A percentile compares a stretch with the other conserved stretches of the same genome.
These are phyloP conservation scores for Globisporangium parvum DNA, from an alignment of 352 stramenopile genomes.

Conservation along the genomic window DNA sequence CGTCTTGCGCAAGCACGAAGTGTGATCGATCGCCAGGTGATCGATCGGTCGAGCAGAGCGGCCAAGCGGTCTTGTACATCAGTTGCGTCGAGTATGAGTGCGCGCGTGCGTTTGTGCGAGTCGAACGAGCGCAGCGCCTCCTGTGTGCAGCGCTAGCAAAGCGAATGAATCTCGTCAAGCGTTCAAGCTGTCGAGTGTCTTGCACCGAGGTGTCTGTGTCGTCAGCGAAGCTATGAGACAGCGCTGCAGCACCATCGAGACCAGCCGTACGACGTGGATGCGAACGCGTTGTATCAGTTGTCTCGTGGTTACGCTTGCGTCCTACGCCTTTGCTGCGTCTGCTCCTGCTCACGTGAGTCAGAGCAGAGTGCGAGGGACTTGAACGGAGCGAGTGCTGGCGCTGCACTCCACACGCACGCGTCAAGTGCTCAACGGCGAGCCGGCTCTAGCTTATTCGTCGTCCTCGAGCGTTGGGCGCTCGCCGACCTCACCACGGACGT, in stretches of 20 bases:
- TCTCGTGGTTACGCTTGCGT: neutral
- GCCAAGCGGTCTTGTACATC: too few relatives aligned
- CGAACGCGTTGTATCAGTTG: neutral
- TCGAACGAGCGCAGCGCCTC: too few relatives aligned
- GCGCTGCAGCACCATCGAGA: too few relatives aligned
- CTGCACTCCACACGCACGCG: neutral
- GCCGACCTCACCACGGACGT: conserved; percentile 60
- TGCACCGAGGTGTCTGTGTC: neutral
- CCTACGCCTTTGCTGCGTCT: neutral
- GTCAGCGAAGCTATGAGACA: neutral
- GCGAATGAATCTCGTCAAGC: too few relatives aligned
- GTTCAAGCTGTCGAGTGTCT: too few relatives aligned
- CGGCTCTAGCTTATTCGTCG: conserved; percentile 32
- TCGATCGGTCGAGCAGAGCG: neutral
- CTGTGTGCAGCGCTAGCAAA: too few relatives aligned
- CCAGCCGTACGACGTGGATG: neutral
- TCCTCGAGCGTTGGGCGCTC: conserved; percentile 69
- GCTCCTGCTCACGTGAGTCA: neutral
- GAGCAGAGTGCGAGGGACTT: neutral
- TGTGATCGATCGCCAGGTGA: conserved; percentile 6
- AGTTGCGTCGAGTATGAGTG: too few relatives aligned
- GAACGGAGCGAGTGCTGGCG: neutral
- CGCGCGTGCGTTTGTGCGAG: too few relatives aligned
- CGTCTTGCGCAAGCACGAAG: conserved; percentile 58
- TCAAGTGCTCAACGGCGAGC: neutral